Percentiles rank a stretch among this genome's conserved stretches.
These are phyloP conservation scores for Tetracladium setigerum DNA, from an alignment of 495 filamentous ascomycete species.

Conservation along the genomic window DNA sequence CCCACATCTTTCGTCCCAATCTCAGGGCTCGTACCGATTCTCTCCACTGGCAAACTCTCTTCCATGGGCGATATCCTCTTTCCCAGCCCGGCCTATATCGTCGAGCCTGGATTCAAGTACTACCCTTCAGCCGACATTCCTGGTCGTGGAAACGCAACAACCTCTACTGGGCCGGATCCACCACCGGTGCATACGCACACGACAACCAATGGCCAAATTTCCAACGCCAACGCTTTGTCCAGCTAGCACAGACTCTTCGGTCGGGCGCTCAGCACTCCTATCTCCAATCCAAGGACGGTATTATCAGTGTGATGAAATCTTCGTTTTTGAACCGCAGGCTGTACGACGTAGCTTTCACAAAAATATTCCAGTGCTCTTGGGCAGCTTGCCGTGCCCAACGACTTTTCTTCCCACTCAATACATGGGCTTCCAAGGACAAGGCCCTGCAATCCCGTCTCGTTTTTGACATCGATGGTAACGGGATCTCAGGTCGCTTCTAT, in stretches of 20 bases:
- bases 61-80: constrained; percentile 32
- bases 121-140: constrained; percentile 25
- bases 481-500: constrained; percentile 41
- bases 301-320: no score
- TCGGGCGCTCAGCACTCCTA: no score
- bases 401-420: constrained; percentile 16
- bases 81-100: constrained; percentile 26
- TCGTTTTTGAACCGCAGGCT: no score
- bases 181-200: constrained; percentile 34
- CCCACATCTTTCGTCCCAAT: constrained; percentile 24
- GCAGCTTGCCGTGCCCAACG: constrained; percentile 7
- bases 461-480: constrained; percentile 49
- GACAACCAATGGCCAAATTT: constrained; percentile 28
- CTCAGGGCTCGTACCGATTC: constrained; percentile 26
- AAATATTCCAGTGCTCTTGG: constrained; percentile 11
- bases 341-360: no score
- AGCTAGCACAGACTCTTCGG: not conserved
- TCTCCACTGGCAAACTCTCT: constrained; percentile 29
- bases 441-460: constrained; percentile 23
- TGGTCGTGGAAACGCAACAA: constrained; percentile 34
- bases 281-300: no score
- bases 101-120: constrained; percentile 28
- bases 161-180: constrained; percentile 45
- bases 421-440: constrained; percentile 18
- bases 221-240: constrained; percentile 43